Base-by-base conservation (phyloP, 2,329 filamentous ascomycete genomes). In the Aspergillus tanneri region DNA sequence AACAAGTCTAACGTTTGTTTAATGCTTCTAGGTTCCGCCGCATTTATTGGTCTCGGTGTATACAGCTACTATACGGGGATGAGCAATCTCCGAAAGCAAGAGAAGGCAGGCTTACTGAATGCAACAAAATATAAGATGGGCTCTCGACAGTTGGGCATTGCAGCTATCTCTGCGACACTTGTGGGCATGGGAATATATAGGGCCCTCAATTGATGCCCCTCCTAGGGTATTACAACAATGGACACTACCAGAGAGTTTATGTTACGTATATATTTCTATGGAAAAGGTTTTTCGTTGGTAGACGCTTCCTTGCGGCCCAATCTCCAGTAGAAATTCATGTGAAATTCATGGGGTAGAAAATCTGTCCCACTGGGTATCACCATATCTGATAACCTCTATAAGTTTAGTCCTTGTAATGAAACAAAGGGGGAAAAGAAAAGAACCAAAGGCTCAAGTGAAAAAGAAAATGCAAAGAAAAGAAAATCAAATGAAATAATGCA, bases 1-100 rank as follows among this genome's bases (percentile, higher is more conserved):
- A 46, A 38, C 16, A 19, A n/a, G 21, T 38, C 48, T 59, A 22
- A 62, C 23, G 14, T 19, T 32, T 40, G n/a, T 38, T 9, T 2
- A 2, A 4, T 11, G n/a, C 9, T 39, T 25, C 12, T 19, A 91
- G 88, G 88, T 36, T 85, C 86, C 62, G 79, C 83, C 30, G 86
- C 87, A 1, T 90, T 93, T 55, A 75, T 89, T 47, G 86, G 86
- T 1, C 80, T 92, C 12, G 88, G 84, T 3, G 83, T 78, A 1
- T 93, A 91, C 71, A 90, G 84, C 68, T 91, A 90, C 71, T 75
- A 83, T 52, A 87, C 86, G 3, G 88, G 88, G 49, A 86, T 84
- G 69, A 75, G 76, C 42, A 87, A 91, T 67, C 80, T 93, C 23
- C 78, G 83, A 59, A 76, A 78, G 59, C 85, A 88, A 65, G 77